Evolutionary conservation across 2,329 filamentous ascomycete species (phyloP), one percentile per base, ranked within the genome.

Genomic region (Nannizziopsis barbatae): DNA sequence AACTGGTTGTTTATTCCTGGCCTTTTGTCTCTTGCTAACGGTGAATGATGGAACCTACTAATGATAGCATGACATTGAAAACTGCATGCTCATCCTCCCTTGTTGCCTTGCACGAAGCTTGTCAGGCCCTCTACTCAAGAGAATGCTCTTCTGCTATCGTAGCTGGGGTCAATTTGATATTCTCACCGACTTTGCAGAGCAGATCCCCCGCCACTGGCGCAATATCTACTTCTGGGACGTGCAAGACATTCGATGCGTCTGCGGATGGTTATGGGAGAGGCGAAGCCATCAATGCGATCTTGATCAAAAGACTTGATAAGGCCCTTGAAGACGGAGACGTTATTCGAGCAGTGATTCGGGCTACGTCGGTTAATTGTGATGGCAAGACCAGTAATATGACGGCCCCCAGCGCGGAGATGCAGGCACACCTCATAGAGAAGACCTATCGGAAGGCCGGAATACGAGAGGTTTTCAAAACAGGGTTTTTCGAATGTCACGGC

Each of bases 181-280:
- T 12, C n/a, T 14, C 22, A 11, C 40, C 41, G 18, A 37, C 22
- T 30, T 15, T 37, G 32, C 18, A 11, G 14, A 30, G 22, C 9
- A 41, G 14, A 0, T 60, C 69, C 57, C 56, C 58, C 2, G 58
- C 65, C 32, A 58, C 67, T 31, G 63, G 65, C 1, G 58, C 71
- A 0, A 55, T 73, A 3, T 66, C 64, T 2, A 56, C 60, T 1
- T 56, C 60, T 0, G 66, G 62, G 12, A 54, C 51, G 22, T 63
- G 57, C 12, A 61, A 61, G 11, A 59, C 58, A 7, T 65, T 66
- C 44, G 58, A 58, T 50, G 56, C 55, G 20, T 57, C 56, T 0
- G 62, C 64, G 2, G 56, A 65, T 32, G 63, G 66, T 1, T 65
- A 63, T 53, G 62, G 56, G 2, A 55, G 64, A 11, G 68, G 62